A percentile compares a stretch with the other conserved stretches of the same genome.
Evolutionary conservation across 2,329 filamentous ascomycete genomes (phyloP).

Genomic region (Botryosphaeria agaves): DNA sequence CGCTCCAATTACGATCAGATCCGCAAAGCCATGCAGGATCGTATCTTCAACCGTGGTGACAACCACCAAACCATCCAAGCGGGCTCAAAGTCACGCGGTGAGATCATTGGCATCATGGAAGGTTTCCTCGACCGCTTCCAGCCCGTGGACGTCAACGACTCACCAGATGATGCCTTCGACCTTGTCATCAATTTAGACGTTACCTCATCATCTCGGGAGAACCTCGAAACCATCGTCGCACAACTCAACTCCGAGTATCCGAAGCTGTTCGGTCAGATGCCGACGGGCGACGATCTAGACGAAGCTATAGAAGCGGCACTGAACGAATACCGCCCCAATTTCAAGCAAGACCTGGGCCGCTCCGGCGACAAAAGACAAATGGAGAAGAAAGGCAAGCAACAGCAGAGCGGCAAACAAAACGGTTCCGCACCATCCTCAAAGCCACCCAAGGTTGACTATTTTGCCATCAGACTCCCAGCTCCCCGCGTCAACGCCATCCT

Average conservation of each 20-base stretch:
- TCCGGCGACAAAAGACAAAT: slow-evolving; percentile 30
- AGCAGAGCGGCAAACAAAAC: slow-evolving; percentile 7
- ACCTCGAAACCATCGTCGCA: slow-evolving; percentile 63
- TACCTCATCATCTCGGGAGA: slow-evolving; percentile 57
- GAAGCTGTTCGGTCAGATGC: slow-evolving; percentile 52
- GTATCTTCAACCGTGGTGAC: slow-evolving; percentile 73
- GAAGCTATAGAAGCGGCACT: slow-evolving; percentile 59
- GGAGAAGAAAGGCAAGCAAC: slow-evolving; percentile 11
- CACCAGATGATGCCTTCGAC: slow-evolving; percentile 74
- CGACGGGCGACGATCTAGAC: slow-evolving; percentile 58
- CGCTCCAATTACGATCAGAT: slow-evolving; percentile 49
- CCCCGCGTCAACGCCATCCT: slow-evolving; percentile 40
- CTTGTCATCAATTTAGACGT: slow-evolving; percentile 73
- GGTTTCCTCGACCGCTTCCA: slow-evolving; percentile 82
- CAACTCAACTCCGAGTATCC: slow-evolving; percentile 64
- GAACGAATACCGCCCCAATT: slow-evolving; percentile 57
- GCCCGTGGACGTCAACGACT: slow-evolving; percentile 43
- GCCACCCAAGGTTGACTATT: slow-evolving; percentile 41
- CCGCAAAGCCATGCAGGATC: slow-evolving; percentile 53
- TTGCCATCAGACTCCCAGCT: slow-evolving; percentile 38
- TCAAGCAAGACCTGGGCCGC: slow-evolving; percentile 58
- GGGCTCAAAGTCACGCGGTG: slow-evolving; percentile 47
- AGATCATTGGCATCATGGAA: slow-evolving; percentile 86
- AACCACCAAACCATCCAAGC: slow-evolving; percentile 98
- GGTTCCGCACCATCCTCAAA: slow-evolving; percentile 5